These are phyloP conservation scores for rapeseed (Brassica napus) DNA, from an alignment of 345 rosid species.

Conservation along the genomic window Da-Ae NC_063434.1:19733001-19733500, in stretches of 20 bases:
- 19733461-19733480: background rate
- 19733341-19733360: background rate
- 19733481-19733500: background rate
- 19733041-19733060: slow-evolving; percentile 74
- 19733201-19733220: slow-evolving; percentile 40
- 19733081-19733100: background rate
- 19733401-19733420: background rate
- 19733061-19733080: slow-evolving; percentile 53
- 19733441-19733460: background rate
- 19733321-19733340: background rate
- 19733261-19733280: background rate
- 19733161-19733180: slow-evolving; percentile 57
- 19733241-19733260: background rate
- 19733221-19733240: background rate
- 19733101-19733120: slow-evolving; percentile 6
- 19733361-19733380: background rate
- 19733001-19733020: slow-evolving; percentile 77
- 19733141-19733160: slow-evolving; percentile 78
- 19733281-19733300: background rate
- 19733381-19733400: background rate
- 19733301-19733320: background rate
- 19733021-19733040: slow-evolving; percentile 83
- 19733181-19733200: slow-evolving; percentile 62
- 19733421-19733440: background rate
- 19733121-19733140: slow-evolving; percentile 58